phyloP scores from a whole-genome alignment of 345 rosid genomes.

The Syzygium aqueum region DNA sequence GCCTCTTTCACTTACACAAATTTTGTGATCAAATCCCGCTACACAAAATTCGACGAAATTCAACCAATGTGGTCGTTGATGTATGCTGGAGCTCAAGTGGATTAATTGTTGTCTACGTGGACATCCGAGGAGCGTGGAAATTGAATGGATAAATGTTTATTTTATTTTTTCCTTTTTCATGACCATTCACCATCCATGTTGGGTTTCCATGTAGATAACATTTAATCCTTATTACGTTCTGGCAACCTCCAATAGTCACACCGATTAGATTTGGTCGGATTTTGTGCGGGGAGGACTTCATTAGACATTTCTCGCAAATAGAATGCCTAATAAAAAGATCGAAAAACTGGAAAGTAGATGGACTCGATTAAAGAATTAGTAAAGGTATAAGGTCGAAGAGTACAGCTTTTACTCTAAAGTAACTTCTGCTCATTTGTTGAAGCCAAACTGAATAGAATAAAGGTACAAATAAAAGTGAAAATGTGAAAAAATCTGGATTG shows the following conservation, averaged over 20 bases:
- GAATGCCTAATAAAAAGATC: not conserved
- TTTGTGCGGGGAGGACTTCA: not conserved
- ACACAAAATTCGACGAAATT: not conserved
- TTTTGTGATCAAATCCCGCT: not conserved
- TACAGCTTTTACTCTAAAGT: not conserved
- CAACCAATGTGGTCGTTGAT: not conserved
- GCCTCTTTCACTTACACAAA: not conserved
- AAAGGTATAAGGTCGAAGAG: not conserved
- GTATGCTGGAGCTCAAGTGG: not conserved
- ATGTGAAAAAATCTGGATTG: not conserved
- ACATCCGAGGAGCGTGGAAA: not conserved
- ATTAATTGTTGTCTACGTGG: not conserved
- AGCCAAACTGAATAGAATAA: not conserved
- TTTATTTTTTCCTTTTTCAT: not conserved
- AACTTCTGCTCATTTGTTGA: not conserved
- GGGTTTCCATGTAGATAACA: not conserved
- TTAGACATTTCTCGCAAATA: not conserved
- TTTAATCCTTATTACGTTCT: not conserved
- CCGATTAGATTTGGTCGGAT: not conserved
- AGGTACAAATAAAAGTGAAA: not conserved
- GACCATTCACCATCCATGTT: not conserved
- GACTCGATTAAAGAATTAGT: not conserved
- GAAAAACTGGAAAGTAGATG: not conserved
- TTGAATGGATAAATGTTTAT: not conserved
- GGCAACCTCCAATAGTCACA: not conserved